Conservation (phyloP, 2,329 filamentous ascomycete genomes). For the Fusarium sp. region DNA sequence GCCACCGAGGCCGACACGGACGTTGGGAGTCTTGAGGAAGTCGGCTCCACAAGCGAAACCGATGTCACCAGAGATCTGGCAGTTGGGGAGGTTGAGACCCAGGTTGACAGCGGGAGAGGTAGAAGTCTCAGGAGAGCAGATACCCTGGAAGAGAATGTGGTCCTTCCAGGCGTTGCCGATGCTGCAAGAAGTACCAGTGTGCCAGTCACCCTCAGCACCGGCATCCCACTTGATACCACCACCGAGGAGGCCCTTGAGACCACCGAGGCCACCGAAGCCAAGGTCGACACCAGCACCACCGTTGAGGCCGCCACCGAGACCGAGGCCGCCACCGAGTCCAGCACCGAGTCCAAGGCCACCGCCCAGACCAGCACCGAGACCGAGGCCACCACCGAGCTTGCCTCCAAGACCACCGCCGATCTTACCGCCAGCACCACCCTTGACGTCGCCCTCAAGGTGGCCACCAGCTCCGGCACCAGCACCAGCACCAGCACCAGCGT, state of each 20-base stretch:
- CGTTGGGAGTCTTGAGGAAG: slow-evolving; percentile 54
- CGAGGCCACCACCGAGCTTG: neutral
- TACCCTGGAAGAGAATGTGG: slow-evolving; percentile 33
- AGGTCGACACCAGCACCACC: slow-evolving; percentile 1
- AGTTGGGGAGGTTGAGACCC: slow-evolving; percentile 41
- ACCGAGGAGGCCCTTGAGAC: slow-evolving; percentile 10
- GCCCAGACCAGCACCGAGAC: neutral
- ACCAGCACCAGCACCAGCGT: neutral
- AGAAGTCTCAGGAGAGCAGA: slow-evolving; percentile 32
- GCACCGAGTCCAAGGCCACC: neutral
- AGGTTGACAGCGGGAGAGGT: slow-evolving; percentile 39
- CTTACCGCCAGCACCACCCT: slow-evolving; percentile 1
- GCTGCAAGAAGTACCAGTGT: slow-evolving; percentile 29
- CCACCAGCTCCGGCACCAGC: neutral
- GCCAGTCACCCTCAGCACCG: slow-evolving; percentile 11
- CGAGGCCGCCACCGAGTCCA: neutral
- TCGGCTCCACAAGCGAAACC: slow-evolving; percentile 56
- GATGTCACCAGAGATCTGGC: slow-evolving; percentile 60
- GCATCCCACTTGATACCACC: slow-evolving; percentile 17
- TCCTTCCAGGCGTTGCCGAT: slow-evolving; percentile 30
- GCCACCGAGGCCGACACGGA: slow-evolving; percentile 59
- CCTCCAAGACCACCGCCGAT: neutral
- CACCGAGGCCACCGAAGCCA: slow-evolving; percentile 3
- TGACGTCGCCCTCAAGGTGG: neutral
- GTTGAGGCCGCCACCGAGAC: neutral